Base-by-base conservation (phyloP, 116 monocot species). In the Dioscorea cayenensis region DNA sequence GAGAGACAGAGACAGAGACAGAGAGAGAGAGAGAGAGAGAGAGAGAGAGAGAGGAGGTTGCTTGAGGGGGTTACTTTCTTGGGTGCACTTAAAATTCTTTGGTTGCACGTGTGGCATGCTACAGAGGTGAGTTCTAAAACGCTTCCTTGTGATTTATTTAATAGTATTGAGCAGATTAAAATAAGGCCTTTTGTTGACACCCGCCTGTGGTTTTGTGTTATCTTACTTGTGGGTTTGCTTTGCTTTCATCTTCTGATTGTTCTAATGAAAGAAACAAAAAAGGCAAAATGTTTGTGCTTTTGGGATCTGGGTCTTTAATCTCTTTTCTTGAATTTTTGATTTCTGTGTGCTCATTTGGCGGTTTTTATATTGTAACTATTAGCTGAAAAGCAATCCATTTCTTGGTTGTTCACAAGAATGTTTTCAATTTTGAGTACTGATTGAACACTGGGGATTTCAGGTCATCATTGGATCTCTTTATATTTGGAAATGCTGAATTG, bases 171-270 rank as follows among this genome's bases (percentile, higher is more conserved):
- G 19, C 20, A 21, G 67, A 67, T 67, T 38, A 67, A 43, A 38
- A 49, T 49, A 67, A 38, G 67, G 70, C 50, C 50, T 51, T 70
- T 4, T 28, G 52, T 25, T 51, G 70, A n/a, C 51, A 55, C 70
- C 70, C 25, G 50, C 70, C 60, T 36, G 16, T 60, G 23, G 28
- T 59, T 71, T 21, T 58, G 32, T 4, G 20, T 21, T 10, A 32
- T 55, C 55, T 55, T 55, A 18, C 55, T 55, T 55, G 16, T 55
- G 55, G 55, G 19, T 55, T 55, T 55, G 19, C 10, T 55, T n/a
- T 18, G 5, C 55, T 55, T 55, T n/a, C 1, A 55, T 55, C 55
- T 16, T n/a, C 55, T 55, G n/a, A 55, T n/a, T 18, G 18, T 55
- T 55, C n/a, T 55, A 55, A 16, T 19, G 55, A 4, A 32, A 32